Conservation (phyloP, 306 rosid genomes). For the Trifolium subterraneum region DNA sequence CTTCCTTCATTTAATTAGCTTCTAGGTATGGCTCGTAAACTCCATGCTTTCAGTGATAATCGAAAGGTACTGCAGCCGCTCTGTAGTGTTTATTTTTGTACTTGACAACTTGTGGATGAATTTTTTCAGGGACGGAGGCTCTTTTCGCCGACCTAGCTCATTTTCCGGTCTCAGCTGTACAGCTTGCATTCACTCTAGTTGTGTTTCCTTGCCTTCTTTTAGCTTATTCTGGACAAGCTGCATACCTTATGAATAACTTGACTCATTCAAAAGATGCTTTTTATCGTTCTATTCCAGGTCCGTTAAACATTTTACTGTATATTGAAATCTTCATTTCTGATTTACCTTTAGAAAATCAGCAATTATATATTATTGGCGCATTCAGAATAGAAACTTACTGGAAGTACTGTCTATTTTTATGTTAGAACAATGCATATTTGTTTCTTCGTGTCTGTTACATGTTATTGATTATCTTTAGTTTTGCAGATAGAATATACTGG, state of each 20-base stretch:
- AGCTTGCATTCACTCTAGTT: constrained; percentile 85
- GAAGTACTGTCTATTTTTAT: constrained; percentile 24
- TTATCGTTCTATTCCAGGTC: constrained; percentile 94
- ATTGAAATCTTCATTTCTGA: constrained; percentile 15
- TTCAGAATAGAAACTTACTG: constrained; percentile 11
- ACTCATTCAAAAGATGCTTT: constrained; percentile 61
- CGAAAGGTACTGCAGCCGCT: background rate
- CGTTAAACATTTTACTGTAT: constrained; percentile 7
- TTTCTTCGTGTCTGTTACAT: constrained; percentile 41
- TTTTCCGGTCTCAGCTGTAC: constrained; percentile 97
- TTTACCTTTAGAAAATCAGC: constrained; percentile 4
- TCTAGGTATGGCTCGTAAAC: no score
- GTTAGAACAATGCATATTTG: constrained; percentile 1
- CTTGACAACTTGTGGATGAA: constrained; percentile 42
- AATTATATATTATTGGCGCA: background rate
- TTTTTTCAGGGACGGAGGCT: constrained; percentile 92
- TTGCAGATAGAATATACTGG: constrained; percentile 78
- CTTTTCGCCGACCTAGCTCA: constrained; percentile 93
- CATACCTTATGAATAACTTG: constrained; percentile 73
- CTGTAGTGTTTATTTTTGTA: constrained; percentile 6
- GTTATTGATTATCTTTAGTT: constrained; percentile 38
- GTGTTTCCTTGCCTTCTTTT: constrained; percentile 98
- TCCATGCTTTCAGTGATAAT: background rate
- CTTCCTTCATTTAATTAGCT: constrained; percentile 4
- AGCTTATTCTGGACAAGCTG: constrained; percentile 98